phyloP scores from a whole-genome alignment of 2,329 filamentous ascomycete species.

The Periconia macrospinosa region DNA sequence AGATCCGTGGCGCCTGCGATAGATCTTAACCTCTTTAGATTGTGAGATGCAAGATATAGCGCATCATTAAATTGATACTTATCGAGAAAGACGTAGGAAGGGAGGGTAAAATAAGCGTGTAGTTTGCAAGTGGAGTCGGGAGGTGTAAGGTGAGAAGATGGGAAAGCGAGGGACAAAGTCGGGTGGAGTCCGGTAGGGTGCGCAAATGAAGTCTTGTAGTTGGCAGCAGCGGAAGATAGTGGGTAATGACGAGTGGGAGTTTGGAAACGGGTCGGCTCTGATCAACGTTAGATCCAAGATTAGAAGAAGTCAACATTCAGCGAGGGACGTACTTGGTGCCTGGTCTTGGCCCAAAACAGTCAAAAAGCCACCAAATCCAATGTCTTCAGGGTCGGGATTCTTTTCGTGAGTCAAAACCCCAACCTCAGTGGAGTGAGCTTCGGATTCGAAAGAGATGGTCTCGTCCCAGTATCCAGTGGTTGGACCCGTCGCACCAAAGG shows the following conservation, averaged over 20 bases:
- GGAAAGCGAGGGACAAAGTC: conserved; percentile 69
- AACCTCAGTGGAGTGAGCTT: conserved; percentile 69
- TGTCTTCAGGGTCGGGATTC: conserved; percentile 69
- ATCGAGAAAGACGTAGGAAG: conserved; percentile 80
- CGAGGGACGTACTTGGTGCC: conserved; percentile 57
- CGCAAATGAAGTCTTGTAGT: conserved; percentile 67
- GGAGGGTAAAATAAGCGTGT: conserved; percentile 81
- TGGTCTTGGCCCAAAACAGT: conserved; percentile 76
- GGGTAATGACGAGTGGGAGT: conserved; percentile 82
- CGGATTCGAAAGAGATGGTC: conserved; percentile 33
- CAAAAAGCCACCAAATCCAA: conserved; percentile 77
- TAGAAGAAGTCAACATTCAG: neutral
- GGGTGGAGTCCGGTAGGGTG: conserved; percentile 81
- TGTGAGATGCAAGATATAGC: conserved; percentile 79
- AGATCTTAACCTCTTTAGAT: conserved; percentile 68
- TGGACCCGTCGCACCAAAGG: conserved; percentile 57
- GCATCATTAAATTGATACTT: conserved; percentile 79
- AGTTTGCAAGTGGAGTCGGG: conserved; percentile 62
- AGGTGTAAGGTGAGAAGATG: conserved; percentile 56
- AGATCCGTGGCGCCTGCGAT: conserved; percentile 80
- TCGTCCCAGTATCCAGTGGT: conserved; percentile 51
- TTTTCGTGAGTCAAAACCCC: conserved; percentile 73
- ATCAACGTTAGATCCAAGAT: conserved; percentile 2
- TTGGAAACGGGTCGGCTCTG: conserved; percentile 76
- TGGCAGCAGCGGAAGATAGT: conserved; percentile 55